Conservation (phyloP, 306 rosid genomes). For the Dalbergia cochinchinensis region DNA sequence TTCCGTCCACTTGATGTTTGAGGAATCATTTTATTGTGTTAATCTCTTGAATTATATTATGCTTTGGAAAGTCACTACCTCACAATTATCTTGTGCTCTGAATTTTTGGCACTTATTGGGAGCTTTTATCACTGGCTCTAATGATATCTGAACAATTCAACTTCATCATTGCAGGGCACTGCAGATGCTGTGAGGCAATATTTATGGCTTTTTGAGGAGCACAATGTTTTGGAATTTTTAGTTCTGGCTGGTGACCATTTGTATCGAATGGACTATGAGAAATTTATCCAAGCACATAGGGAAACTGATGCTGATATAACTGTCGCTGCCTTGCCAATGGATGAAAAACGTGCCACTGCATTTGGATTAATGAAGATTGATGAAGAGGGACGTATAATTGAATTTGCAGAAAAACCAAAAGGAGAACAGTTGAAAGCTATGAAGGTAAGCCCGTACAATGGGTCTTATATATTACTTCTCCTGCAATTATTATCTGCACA, state of each 20-base stretch:
- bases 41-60: conserved; percentile 3
- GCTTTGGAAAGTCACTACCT: not conserved
- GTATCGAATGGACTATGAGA: conserved; percentile 97
- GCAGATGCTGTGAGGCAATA: conserved; percentile 99
- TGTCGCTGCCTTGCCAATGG: conserved; percentile 98
- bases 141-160: conserved; percentile 11
- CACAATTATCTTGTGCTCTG: not conserved
- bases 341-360: conserved; percentile 95
- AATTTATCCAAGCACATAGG: conserved; percentile 94
- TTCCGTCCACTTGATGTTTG: not conserved
- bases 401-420: conserved; percentile 94
- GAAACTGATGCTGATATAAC: conserved; percentile 97
- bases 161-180: conserved; percentile 70
- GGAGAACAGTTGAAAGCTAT: conserved; percentile 97
- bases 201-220: conserved; percentile 96
- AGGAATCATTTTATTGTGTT: not conserved
- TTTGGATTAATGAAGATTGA: conserved; percentile 98
- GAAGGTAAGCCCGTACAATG: conserved; percentile 58
- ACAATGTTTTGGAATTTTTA: conserved; percentile 89
- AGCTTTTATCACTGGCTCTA: not conserved
- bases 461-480: not conserved
- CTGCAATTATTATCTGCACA: not conserved
- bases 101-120: not conserved
- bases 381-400: conserved; percentile 94
- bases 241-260: conserved; percentile 95